Evolutionary conservation across 2,329 filamentous ascomycete species (phyloP).

Genomic region (Pseudogymnoascus sp.): DNA sequence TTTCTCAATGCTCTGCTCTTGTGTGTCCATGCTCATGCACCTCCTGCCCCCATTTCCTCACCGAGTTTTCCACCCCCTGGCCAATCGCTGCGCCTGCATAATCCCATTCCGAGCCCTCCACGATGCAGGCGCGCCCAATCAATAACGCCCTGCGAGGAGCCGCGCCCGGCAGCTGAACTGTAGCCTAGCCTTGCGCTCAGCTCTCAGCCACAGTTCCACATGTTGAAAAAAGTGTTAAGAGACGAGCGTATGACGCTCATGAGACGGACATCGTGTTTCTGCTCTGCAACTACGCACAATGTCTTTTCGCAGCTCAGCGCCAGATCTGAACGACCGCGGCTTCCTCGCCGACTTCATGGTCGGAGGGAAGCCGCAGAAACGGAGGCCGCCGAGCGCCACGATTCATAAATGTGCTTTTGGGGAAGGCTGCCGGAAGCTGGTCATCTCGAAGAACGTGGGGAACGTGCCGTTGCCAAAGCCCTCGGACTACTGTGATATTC

Average conservation of each 20-base stretch:
- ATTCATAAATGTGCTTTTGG: background rate
- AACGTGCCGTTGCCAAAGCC: background rate
- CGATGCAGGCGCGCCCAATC: background rate
- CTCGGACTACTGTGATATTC: background rate
- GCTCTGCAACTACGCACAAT: background rate
- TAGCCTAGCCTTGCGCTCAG: background rate
- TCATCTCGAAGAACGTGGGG: background rate
- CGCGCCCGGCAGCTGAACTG: background rate
- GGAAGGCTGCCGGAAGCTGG: background rate
- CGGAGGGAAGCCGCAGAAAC: background rate
- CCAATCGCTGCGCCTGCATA: background rate
- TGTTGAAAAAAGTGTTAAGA: background rate
- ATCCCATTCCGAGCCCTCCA: background rate
- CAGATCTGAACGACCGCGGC: background rate
- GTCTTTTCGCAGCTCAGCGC: background rate
- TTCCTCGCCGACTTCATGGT: background rate
- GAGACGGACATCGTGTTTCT: background rate
- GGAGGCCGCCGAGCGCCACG: background rate
- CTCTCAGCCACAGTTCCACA: background rate
- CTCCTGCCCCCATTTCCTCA: background rate
- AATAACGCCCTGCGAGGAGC: slow-evolving; percentile 1
- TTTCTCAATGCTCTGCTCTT: background rate
- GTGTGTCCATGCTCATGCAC: background rate
- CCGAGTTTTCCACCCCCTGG: background rate
- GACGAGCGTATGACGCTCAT: background rate